Percentiles rank a stretch among this genome's conserved stretches.
These are phyloP conservation scores for Boletus coffeatus DNA, from an alignment of 1,284 basidiomycete genomes.

Conservation along the genomic window DNA sequence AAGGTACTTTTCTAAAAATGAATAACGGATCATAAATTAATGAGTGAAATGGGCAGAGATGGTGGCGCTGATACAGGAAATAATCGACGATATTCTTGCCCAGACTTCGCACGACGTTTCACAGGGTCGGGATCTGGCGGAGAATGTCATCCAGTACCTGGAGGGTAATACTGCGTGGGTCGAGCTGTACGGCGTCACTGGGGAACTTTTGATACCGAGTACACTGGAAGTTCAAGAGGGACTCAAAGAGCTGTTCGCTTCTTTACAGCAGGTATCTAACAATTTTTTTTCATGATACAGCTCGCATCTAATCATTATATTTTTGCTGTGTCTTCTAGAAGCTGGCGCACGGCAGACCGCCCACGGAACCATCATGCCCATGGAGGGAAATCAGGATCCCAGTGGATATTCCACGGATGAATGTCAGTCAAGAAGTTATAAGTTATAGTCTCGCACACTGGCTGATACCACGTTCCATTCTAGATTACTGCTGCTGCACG, in stretches of 20 bases:
- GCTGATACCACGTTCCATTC: constrained; percentile 6
- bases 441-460: not conserved
- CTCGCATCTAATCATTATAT: not conserved
- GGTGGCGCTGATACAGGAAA: constrained; percentile 50
- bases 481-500: constrained; percentile 71
- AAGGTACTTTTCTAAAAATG: constrained; percentile 44
- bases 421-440: constrained; percentile 42
- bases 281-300: not conserved
- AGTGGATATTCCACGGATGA: constrained; percentile 77
- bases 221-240: constrained; percentile 33
- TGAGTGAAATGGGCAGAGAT: constrained; percentile 43
- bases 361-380: constrained; percentile 8
- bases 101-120: constrained; percentile 28
- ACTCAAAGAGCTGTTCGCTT: constrained; percentile 33
- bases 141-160: constrained; percentile 51
- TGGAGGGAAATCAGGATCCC: constrained; percentile 76
- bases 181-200: constrained; percentile 59
- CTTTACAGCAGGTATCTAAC: constrained; percentile 37
- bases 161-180: constrained; percentile 63
- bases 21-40: constrained; percentile 3
- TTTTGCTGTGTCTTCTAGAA: constrained; percentile 16
- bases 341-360: constrained; percentile 15
- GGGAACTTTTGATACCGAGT: constrained; percentile 55
- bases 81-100: constrained; percentile 39
- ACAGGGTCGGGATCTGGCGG: constrained; percentile 36